phyloP scores from a whole-genome alignment of 495 filamentous ascomycete species.

The Symbiotaphrina buchneri region DNA sequence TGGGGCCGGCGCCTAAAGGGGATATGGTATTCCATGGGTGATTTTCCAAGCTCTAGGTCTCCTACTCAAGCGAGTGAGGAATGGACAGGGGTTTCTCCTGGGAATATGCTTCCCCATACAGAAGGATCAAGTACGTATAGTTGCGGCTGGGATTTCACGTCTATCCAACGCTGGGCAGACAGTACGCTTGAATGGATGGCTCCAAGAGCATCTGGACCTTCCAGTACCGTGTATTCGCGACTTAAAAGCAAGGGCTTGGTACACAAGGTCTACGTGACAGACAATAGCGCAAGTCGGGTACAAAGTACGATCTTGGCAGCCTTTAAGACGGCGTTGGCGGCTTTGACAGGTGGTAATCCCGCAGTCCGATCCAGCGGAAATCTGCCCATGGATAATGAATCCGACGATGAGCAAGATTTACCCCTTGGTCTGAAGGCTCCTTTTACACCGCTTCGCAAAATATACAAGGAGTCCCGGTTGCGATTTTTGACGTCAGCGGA shows the following conservation, averaged over 20 bases:
- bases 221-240: slow-evolving; percentile 30
- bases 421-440: slow-evolving; percentile 19
- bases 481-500: slow-evolving; percentile 40
- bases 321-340: slow-evolving; percentile 28
- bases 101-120: not conserved
- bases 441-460: slow-evolving; percentile 47
- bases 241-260: slow-evolving; percentile 45
- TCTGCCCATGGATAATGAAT: slow-evolving; percentile 1
- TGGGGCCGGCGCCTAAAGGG: slow-evolving; percentile 33
- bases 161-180: slow-evolving; percentile 17
- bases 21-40: slow-evolving; percentile 30
- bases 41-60: slow-evolving; percentile 18
- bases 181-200: slow-evolving; percentile 25
- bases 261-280: slow-evolving; percentile 28
- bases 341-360: slow-evolving; percentile 6
- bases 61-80: slow-evolving; percentile 21
- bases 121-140: slow-evolving; percentile 2
- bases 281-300: slow-evolving; percentile 34
- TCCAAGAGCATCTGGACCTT: slow-evolving; percentile 30
- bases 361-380: not conserved
- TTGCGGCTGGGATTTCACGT: slow-evolving; percentile 15
- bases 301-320: slow-evolving; percentile 29
- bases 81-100: slow-evolving; percentile 20
- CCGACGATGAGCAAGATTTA: slow-evolving; percentile 3
- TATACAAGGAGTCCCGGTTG: slow-evolving; percentile 40